A percentile compares a stretch with the other conserved stretches of the same genome.
Evolutionary conservation across 108 stramenopile genomes (phyloP).

Genomic region (Epipyxis sp.): DNA sequence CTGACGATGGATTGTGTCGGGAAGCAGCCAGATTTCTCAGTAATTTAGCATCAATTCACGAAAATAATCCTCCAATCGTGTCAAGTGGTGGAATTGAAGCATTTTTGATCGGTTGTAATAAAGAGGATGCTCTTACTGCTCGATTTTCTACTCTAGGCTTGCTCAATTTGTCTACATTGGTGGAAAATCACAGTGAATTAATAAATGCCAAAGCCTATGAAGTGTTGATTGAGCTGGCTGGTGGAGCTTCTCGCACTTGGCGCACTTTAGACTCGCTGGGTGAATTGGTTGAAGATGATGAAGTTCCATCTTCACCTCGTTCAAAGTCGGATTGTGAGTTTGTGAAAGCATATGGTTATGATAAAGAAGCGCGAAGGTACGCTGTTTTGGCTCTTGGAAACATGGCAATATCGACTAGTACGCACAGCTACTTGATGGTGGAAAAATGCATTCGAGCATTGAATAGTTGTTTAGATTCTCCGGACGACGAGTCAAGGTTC

Average conservation of each 20-base stretch:
- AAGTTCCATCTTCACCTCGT: background rate
- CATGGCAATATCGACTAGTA: conserved; percentile 37
- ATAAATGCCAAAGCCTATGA: conserved; percentile 20
- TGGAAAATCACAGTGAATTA: conserved; percentile 46
- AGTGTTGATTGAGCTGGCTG: conserved; percentile 46
- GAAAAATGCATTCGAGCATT: conserved; percentile 16
- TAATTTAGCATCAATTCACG: conserved; percentile 62
- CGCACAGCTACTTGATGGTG: background rate
- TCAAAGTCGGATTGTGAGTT: conserved; percentile 7
- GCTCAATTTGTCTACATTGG: conserved; percentile 56
- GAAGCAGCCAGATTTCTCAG: conserved; percentile 59
- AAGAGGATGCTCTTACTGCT: conserved; percentile 50
- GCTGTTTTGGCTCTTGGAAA: conserved; percentile 71
- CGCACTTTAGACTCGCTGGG: conserved; percentile 34
- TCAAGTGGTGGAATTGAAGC: conserved; percentile 43
- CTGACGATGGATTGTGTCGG: conserved; percentile 42
- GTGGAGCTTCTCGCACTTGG: conserved; percentile 38
- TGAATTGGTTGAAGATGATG: background rate
- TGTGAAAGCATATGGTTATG: conserved; percentile 47
- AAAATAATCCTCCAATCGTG: conserved; percentile 52
- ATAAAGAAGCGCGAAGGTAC: conserved; percentile 59
- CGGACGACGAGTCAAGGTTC: conserved; percentile 61
- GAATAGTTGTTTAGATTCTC: conserved; percentile 39
- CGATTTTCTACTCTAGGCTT: conserved; percentile 61
- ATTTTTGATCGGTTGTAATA: conserved; percentile 41